Evolutionary conservation across 352 stramenopile genomes (phyloP).

Genomic region (Sclerospora graminicola): DNA sequence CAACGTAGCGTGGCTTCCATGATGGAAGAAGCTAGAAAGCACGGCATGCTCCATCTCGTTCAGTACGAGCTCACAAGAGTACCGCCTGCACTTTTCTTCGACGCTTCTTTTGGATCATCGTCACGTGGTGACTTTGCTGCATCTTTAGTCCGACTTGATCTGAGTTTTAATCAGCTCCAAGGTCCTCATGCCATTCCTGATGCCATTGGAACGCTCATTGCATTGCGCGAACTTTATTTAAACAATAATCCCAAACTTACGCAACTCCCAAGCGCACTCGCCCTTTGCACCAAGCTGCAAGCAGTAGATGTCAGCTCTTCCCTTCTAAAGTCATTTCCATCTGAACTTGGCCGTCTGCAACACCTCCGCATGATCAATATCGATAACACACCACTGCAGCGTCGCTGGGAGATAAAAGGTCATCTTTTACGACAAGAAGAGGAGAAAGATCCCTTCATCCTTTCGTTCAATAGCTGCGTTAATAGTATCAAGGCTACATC

Average conservation of each 20-base stretch:
- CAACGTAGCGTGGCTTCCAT: constrained; percentile 32
- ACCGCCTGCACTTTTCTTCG: constrained; percentile 24
- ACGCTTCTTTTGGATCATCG: constrained; percentile 5
- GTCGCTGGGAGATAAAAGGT: constrained; percentile 41
- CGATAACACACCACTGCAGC: constrained; percentile 51
- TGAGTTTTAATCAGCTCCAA: constrained; percentile 72
- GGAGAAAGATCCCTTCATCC: constrained; percentile 5
- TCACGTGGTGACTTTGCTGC: constrained; percentile 19
- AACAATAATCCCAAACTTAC: constrained; percentile 73
- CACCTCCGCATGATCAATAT: constrained; percentile 67
- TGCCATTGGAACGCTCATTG: constrained; percentile 35
- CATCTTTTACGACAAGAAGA: constrained; percentile 26
- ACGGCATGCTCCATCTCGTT: constrained; percentile 50
- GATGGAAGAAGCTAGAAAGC: constrained; percentile 45
- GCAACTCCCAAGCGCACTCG: constrained; percentile 38
- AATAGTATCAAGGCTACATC: too few species aligned
- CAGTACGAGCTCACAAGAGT: constrained; percentile 34
- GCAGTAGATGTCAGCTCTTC: constrained; percentile 69
- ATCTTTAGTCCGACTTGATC: constrained; percentile 57
- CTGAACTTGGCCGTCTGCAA: constrained; percentile 51
- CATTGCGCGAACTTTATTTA: constrained; percentile 72
- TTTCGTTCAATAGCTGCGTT: constrained; percentile 1
- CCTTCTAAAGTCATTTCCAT: constrained; percentile 45
- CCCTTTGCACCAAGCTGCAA: constrained; percentile 49
- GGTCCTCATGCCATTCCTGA: constrained; percentile 54